Evolutionary conservation across 345 rosid species (phyloP).

Genomic region (Eucalyptus tenuipes): DNA sequence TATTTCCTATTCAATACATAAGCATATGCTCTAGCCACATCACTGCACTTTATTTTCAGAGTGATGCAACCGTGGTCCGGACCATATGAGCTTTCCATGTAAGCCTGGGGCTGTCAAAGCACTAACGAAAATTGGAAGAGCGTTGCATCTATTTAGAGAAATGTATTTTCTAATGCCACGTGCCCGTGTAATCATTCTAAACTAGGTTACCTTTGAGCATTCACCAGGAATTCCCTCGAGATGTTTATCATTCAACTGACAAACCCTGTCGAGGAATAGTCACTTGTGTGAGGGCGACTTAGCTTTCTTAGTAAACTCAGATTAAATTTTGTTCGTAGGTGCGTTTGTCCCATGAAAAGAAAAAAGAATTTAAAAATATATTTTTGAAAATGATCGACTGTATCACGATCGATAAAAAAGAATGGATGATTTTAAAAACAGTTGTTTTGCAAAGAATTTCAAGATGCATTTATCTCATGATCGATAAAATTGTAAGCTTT

Average conservation of each 20-base stretch:
- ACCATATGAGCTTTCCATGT: not conserved
- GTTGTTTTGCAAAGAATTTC: accelerated
- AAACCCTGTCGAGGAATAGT: too few relatives aligned
- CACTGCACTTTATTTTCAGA: not conserved
- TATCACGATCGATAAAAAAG: too few relatives aligned
- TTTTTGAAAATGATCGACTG: too few relatives aligned
- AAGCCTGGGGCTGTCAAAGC: not conserved
- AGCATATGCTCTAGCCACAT: not conserved
- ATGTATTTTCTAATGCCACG: not conserved
- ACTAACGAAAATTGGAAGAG: not conserved
- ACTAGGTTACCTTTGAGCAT: not conserved
- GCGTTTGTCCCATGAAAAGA: too few relatives aligned
- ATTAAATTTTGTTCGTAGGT: accelerated
- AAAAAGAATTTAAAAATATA: too few relatives aligned
- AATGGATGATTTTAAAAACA: too few relatives aligned
- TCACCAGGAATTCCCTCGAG: too few relatives aligned
- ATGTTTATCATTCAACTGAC: too few relatives aligned
- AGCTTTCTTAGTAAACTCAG: too few relatives aligned
- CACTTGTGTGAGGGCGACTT: too few relatives aligned
- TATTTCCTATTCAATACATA: not conserved
- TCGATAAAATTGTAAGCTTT: not conserved
- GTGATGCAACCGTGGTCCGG: not conserved
- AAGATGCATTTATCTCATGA: too few relatives aligned
- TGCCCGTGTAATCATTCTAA: not conserved
- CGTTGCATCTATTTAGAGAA: not conserved